Evolutionary conservation across 1,284 basidiomycete species (phyloP).

Genomic region (Pseudomicrostroma phylloplanum): DNA sequence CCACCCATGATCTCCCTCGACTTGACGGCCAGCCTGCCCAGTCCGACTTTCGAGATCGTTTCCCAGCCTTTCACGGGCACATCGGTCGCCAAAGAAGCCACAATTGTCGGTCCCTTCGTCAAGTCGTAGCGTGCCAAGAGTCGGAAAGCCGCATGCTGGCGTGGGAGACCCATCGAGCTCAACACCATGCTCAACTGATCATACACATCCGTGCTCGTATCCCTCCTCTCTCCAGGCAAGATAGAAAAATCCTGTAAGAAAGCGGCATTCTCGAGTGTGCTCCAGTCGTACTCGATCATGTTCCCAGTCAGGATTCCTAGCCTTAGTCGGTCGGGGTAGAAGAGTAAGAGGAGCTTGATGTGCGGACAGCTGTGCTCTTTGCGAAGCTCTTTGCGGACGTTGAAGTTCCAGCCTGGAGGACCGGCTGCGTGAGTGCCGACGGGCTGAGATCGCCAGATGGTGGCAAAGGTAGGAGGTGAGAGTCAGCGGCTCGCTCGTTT

Average conservation of each 20-base stretch:
- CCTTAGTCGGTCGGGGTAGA: constrained; percentile 27
- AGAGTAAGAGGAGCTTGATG: constrained; percentile 41
- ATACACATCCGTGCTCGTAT: constrained; percentile 7
- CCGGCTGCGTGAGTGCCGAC: neutral
- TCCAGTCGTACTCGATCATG: constrained; percentile 43
- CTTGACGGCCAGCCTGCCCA: constrained; percentile 25
- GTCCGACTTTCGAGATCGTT: constrained; percentile 30
- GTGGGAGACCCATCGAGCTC: constrained; percentile 27
- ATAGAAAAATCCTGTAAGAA: constrained; percentile 45
- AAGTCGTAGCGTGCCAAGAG: constrained; percentile 24
- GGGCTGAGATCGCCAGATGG: constrained; percentile 17
- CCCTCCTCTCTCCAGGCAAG: neutral
- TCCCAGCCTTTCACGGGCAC: constrained; percentile 25
- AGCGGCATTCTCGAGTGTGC: constrained; percentile 39
- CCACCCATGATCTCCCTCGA: neutral
- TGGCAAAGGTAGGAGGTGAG: neutral
- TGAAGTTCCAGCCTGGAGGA: constrained; percentile 26
- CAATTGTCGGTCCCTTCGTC: constrained; percentile 9
- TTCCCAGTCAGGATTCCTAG: constrained; percentile 41
- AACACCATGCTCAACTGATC: constrained; percentile 26
- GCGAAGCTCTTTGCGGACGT: constrained; percentile 23
- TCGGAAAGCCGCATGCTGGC: constrained; percentile 19
- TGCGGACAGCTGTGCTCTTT: constrained; percentile 24
- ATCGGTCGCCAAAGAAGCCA: constrained; percentile 1
- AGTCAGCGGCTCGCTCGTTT: constrained; percentile 20